Conservation (phyloP, 1,139 yeast species). For the Geotrichum phurueaensis region DNA sequence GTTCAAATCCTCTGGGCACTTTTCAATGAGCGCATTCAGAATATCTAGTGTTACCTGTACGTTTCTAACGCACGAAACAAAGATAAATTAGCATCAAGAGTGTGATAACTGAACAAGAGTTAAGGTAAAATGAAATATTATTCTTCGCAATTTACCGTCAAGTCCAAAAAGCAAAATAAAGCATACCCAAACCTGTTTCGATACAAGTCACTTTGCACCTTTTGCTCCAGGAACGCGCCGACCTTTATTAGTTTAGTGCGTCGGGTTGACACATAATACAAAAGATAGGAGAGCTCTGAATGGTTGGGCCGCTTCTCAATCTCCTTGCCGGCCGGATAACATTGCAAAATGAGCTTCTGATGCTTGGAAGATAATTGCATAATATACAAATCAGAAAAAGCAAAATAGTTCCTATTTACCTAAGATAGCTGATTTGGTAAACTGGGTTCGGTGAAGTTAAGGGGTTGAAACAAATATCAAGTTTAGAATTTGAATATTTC, state of each 20-base stretch:
- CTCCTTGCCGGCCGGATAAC: constrained; percentile 87
- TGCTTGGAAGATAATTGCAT: constrained; percentile 54
- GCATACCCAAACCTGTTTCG: constrained; percentile 54
- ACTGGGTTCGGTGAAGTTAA: neutral
- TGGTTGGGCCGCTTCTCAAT: constrained; percentile 86
- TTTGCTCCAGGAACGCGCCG: constrained; percentile 58
- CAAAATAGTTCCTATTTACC: neutral
- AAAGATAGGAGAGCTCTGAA: constrained; percentile 78
- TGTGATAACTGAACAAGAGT: neutral
- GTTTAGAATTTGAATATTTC: neutral
- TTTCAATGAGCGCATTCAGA: constrained; percentile 58
- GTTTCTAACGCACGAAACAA: constrained; percentile 36
- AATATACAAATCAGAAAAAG: neutral
- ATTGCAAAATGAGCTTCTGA: constrained; percentile 80
- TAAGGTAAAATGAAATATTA: neutral
- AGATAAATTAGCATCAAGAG: neutral
- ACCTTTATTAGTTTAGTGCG: constrained; percentile 85
- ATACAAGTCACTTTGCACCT: constrained; percentile 56
- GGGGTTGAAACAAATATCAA: neutral
- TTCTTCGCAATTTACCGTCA: neutral
- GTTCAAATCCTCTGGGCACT: constrained; percentile 77
- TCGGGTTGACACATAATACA: constrained; percentile 89
- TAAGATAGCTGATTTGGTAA: neutral
- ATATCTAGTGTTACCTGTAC: constrained; percentile 75
- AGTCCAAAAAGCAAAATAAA: constrained; percentile 1